These are phyloP conservation scores for Pythium volutum DNA, from an alignment of 352 stramenopile species.

Conservation along the genomic window DNA sequence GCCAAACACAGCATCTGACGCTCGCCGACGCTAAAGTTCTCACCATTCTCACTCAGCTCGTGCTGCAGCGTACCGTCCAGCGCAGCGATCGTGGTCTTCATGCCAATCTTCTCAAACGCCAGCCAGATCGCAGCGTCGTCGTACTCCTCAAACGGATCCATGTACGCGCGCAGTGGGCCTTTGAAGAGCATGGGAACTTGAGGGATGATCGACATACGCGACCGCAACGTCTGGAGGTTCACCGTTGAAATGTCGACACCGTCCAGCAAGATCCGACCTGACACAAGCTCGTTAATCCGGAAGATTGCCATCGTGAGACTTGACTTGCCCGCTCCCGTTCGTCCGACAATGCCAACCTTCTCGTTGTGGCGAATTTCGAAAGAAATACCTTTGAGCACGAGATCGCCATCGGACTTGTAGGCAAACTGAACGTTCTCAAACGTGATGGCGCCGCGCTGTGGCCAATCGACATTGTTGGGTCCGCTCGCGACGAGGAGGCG, in stretches of 20 bases:
- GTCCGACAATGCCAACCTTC: conserved; percentile 63
- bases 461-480: conserved; percentile 47
- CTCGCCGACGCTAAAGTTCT: conserved; percentile 88
- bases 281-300: conserved; percentile 41
- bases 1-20: too few relatives aligned
- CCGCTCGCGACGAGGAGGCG: conserved; percentile 11
- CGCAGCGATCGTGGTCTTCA: conserved; percentile 37
- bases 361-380: conserved; percentile 49
- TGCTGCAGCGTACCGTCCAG: conserved; percentile 20
- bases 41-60: conserved; percentile 68
- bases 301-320: conserved; percentile 19
- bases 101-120: conserved; percentile 61
- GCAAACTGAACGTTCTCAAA: conserved; percentile 80
- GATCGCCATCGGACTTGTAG: conserved; percentile 58
- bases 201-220: conserved; percentile 50
- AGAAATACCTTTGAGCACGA: conserved; percentile 45
- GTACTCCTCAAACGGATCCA: conserved; percentile 86
- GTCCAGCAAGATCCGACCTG: conserved; percentile 36
- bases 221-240: conserved; percentile 23
- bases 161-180: conserved; percentile 75
- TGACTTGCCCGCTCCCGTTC: conserved; percentile 15
- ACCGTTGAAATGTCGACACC: conserved; percentile 37
- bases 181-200: conserved; percentile 90
- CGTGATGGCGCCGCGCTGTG: conserved; percentile 48
- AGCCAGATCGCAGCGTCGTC: conserved; percentile 62